These are phyloP conservation scores for Tricladium varicosporioides DNA, from an alignment of 2,329 filamentous ascomycete genomes.

Conservation along the genomic window DNA sequence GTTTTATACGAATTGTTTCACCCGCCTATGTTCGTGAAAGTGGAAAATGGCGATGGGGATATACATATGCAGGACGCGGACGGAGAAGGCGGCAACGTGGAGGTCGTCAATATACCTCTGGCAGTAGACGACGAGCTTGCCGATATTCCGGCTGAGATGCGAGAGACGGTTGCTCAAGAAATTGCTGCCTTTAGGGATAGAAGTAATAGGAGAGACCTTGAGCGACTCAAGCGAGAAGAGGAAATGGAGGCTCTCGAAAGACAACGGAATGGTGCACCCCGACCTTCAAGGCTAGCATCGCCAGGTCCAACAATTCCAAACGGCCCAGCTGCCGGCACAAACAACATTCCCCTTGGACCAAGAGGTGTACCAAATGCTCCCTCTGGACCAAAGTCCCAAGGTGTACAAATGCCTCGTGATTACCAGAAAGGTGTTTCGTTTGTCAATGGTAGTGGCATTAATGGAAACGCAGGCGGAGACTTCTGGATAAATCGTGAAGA, in stretches of 20 bases:
- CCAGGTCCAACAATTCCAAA: slow-evolving; percentile 55
- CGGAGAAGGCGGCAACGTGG: slow-evolving; percentile 61
- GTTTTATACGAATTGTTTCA: slow-evolving; percentile 72
- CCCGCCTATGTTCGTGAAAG: slow-evolving; percentile 50
- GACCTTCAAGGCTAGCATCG: slow-evolving; percentile 68
- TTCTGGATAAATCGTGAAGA: slow-evolving; percentile 65
- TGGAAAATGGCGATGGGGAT: slow-evolving; percentile 64
- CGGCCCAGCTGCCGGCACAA: slow-evolving; percentile 61
- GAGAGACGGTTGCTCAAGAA: slow-evolving; percentile 89
- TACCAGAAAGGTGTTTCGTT: slow-evolving; percentile 79
- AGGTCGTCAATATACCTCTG: slow-evolving; percentile 87
- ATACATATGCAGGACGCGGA: slow-evolving; percentile 64
- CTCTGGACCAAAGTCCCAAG: slow-evolving; percentile 64
- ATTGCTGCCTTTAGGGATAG: slow-evolving; percentile 93
- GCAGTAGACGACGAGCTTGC: slow-evolving; percentile 88
- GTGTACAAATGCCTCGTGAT: slow-evolving; percentile 63
- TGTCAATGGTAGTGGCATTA: slow-evolving; percentile 73
- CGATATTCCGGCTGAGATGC: slow-evolving; percentile 94
- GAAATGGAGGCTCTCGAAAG: slow-evolving; percentile 87
- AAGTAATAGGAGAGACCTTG: slow-evolving; percentile 83
- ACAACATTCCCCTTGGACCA: slow-evolving; percentile 75
- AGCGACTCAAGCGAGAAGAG: slow-evolving; percentile 84
- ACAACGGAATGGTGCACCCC: slow-evolving; percentile 64
- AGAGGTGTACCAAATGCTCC: slow-evolving; percentile 73
- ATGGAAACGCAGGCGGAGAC: slow-evolving; percentile 48